Evolutionary conservation across 495 filamentous ascomycete genomes (phyloP).

Genomic region (Neurospora discreta): DNA sequence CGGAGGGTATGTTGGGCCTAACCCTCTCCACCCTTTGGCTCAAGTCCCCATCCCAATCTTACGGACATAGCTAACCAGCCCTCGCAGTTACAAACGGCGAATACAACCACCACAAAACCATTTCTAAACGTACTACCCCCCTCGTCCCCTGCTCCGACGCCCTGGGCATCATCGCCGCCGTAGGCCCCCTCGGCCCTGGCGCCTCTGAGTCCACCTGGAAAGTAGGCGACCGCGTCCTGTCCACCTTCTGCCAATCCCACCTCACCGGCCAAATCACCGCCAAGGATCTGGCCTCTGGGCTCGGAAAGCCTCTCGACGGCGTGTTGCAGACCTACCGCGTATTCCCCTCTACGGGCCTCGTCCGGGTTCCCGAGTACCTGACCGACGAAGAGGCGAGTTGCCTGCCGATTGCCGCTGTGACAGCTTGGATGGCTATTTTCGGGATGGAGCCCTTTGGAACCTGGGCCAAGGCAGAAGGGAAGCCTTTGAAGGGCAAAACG

Average conservation of each 20-base stretch:
- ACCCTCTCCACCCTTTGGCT: background rate
- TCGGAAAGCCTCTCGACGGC: conserved; percentile 29
- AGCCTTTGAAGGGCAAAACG: conserved; percentile 14
- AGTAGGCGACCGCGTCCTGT: conserved; percentile 31
- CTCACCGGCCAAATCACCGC: conserved; percentile 27
- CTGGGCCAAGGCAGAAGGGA: conserved; percentile 5
- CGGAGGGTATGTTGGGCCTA: conserved; percentile 22
- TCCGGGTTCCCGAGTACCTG: conserved; percentile 29
- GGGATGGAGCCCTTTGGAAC: conserved; percentile 31
- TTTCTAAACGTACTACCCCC: conserved; percentile 13
- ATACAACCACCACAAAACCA: conserved; percentile 43
- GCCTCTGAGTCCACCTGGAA: conserved; percentile 9
- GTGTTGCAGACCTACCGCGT: conserved; percentile 33
- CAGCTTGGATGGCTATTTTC: conserved; percentile 37
- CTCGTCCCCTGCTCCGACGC: conserved; percentile 36
- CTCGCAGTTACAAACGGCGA: conserved; percentile 40
- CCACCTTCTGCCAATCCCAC: conserved; percentile 33
- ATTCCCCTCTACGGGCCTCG: conserved; percentile 26
- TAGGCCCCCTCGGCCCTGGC: conserved; percentile 15
- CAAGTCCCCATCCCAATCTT: background rate
- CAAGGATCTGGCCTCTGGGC: conserved; percentile 19
- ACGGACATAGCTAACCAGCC: background rate
- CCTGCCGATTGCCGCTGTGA: conserved; percentile 32
- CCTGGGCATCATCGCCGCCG: conserved; percentile 26
- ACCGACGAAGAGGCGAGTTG: conserved; percentile 30